A percentile compares a stretch with the other conserved stretches of the same genome.
Conservation (phyloP, 1,284 basidiomycete species). For the Melampsora abietis-canadensis region DNA sequence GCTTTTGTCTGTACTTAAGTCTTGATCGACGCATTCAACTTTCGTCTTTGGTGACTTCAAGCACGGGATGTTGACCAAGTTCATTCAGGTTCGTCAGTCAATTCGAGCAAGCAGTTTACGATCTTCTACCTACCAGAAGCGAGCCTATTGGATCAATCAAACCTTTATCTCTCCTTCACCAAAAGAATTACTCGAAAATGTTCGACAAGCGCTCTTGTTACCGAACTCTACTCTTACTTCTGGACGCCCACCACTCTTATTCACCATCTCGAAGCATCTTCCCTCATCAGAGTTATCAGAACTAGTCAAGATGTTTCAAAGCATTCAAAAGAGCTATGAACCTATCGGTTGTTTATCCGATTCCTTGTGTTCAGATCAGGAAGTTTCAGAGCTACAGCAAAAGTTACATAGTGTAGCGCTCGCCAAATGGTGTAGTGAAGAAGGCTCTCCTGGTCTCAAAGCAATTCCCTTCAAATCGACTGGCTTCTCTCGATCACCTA, state of each 20-base stretch:
- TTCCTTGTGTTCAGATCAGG: background rate
- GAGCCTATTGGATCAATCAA: slow-evolving; percentile 20
- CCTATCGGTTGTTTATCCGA: slow-evolving; percentile 38
- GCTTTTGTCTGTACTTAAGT: background rate
- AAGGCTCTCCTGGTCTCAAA: background rate
- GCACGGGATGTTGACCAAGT: background rate
- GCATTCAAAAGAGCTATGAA: background rate
- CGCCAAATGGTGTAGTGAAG: slow-evolving; percentile 15
- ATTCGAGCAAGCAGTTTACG: background rate
- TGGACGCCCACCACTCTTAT: background rate
- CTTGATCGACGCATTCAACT: too few species aligned
- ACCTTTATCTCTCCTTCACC: slow-evolving; percentile 20
- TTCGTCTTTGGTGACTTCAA: too few species aligned
- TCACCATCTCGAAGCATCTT: slow-evolving; percentile 31
- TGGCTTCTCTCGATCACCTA: slow-evolving; percentile 11
- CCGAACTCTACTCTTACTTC: background rate
- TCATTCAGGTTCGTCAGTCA: background rate
- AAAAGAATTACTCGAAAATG: background rate
- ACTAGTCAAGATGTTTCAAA: slow-evolving; percentile 19
- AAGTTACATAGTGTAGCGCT: slow-evolving; percentile 22
- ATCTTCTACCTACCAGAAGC: background rate
- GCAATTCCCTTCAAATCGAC: background rate
- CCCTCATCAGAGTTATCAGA: slow-evolving; percentile 8
- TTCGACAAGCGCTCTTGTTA: slow-evolving; percentile 11
- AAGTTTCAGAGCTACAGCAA: background rate